A percentile compares a stretch with the other conserved stretches of the same genome.
Evolutionary conservation across 345 rosid species (phyloP).

Genomic region (Psidium friedrichsthalianum): DNA sequence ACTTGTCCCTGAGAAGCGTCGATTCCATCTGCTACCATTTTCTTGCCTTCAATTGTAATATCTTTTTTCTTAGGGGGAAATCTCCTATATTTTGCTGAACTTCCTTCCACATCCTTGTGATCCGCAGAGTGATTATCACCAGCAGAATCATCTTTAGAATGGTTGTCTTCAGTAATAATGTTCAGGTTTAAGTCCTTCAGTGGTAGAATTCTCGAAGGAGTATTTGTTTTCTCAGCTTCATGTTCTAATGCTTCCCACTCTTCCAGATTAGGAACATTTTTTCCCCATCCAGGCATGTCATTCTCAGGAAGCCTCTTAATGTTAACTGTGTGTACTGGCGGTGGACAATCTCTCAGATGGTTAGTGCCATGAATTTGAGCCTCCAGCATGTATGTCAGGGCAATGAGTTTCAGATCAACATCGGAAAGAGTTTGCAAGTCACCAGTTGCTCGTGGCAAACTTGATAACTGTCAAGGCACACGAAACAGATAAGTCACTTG

Average conservation of each 20-base stretch:
- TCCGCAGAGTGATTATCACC: slow-evolving; percentile 30
- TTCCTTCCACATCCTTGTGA: slow-evolving; percentile 30
- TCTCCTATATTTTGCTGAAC: slow-evolving; percentile 27
- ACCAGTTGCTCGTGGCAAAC: slow-evolving; percentile 89
- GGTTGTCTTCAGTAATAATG: slow-evolving; percentile 17
- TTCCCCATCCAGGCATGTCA: slow-evolving; percentile 93
- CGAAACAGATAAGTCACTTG: not conserved
- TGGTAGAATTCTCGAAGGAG: slow-evolving; percentile 64
- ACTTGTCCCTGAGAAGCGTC: slow-evolving; percentile 77
- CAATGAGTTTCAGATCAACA: slow-evolving; percentile 79
- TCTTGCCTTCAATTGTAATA: slow-evolving; percentile 63
- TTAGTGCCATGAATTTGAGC: slow-evolving; percentile 70
- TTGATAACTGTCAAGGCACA: slow-evolving; percentile 36
- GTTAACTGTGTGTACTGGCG: slow-evolving; percentile 60
- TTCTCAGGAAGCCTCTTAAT: slow-evolving; percentile 81
- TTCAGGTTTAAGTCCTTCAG: slow-evolving; percentile 65
- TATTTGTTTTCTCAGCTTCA: slow-evolving; percentile 27
- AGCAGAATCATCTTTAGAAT: slow-evolving; percentile 32
- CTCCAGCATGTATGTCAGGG: slow-evolving; percentile 72
- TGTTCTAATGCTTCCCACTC: slow-evolving; percentile 89
- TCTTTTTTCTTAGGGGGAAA: slow-evolving; percentile 50
- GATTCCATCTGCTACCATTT: slow-evolving; percentile 77
- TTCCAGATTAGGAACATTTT: slow-evolving; percentile 77
- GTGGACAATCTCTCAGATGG: slow-evolving; percentile 67
- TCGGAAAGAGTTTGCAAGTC: slow-evolving; percentile 83